phyloP scores from a whole-genome alignment of 2,329 filamentous ascomycete genomes.

The Dactylellina parvicollis region DNA sequence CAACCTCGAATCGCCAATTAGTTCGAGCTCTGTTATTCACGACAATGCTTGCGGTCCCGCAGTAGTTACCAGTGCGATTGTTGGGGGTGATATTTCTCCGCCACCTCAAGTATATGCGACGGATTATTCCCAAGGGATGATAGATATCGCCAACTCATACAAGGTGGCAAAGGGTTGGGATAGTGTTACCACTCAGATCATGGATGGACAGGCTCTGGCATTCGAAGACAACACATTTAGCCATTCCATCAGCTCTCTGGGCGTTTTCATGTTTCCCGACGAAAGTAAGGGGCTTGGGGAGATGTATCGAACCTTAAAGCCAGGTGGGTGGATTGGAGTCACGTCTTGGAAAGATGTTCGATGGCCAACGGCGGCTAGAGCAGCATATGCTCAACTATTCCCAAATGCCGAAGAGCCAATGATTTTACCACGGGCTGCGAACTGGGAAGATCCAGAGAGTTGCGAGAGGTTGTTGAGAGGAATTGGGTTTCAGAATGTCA shows the following conservation, averaged over 20 bases:
- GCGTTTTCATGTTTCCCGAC: conserved; percentile 46
- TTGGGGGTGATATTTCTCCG: background rate
- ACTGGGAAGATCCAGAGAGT: conserved; percentile 18
- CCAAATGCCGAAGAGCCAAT: conserved; percentile 25
- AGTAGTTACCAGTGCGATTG: conserved; percentile 18
- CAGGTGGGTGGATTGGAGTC: conserved; percentile 32
- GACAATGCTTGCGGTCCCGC: conserved; percentile 43
- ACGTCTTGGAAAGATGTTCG: conserved; percentile 39
- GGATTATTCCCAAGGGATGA: conserved; percentile 40
- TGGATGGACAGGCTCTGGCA: conserved; percentile 36
- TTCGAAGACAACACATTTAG: conserved; percentile 46
- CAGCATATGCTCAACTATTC: conserved; percentile 20
- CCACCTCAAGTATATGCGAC: conserved; percentile 30
- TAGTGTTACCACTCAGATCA: conserved; percentile 16
- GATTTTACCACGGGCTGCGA: conserved; percentile 1
- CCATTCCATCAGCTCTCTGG: conserved; percentile 31
- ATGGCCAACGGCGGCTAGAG: conserved; percentile 14
- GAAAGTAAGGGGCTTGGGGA: conserved; percentile 26
- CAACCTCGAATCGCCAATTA: conserved; percentile 7
- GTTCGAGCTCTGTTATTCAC: conserved; percentile 23
- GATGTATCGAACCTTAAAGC: conserved; percentile 26
- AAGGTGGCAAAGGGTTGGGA: conserved; percentile 17
- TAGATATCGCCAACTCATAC: conserved; percentile 17
- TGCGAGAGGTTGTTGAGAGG: conserved; percentile 5
- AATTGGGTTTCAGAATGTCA: conserved; percentile 22